These are phyloP conservation scores for Sesbania bispinosa DNA, from an alignment of 306 rosid genomes.

Conservation along the genomic window DNA sequence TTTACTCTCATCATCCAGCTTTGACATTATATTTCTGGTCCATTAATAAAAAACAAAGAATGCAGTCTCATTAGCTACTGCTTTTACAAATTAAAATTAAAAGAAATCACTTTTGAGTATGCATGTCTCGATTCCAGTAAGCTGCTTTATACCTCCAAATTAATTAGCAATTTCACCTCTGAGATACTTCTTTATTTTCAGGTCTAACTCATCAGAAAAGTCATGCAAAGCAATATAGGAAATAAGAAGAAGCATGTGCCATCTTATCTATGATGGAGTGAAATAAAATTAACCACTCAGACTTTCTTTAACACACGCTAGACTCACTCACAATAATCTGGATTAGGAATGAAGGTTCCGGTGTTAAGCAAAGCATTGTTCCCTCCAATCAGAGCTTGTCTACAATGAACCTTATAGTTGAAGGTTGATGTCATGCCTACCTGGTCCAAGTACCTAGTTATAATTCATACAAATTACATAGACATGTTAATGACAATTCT, in stretches of 20 bases:
- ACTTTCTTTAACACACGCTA: too few species aligned
- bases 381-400: slow-evolving; percentile 69
- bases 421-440: slow-evolving; percentile 58
- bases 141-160: slow-evolving; percentile 76
- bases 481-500: neutral
- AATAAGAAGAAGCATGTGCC: too few species aligned
- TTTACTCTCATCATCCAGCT: too few species aligned
- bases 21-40: too few species aligned
- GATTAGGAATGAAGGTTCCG: slow-evolving; percentile 61
- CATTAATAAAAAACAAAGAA: too few species aligned
- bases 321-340: slow-evolving; percentile 56
- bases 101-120: too few species aligned
- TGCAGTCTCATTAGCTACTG: too few species aligned
- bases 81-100: too few species aligned
- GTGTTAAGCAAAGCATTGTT: slow-evolving; percentile 62
- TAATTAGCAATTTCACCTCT: slow-evolving; percentile 71
- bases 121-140: too few species aligned
- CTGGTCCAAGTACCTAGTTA: slow-evolving; percentile 61
- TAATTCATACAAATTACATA: neutral
- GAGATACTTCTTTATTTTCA: slow-evolving; percentile 60
- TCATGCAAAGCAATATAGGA: slow-evolving; percentile 38
- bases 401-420: slow-evolving; percentile 54
- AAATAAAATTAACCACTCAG: neutral
- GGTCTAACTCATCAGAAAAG: slow-evolving; percentile 50
- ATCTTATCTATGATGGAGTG: too few species aligned